Percentiles rank a stretch among this genome's conserved stretches.
These are phyloP conservation scores for Quercus cerris DNA, from an alignment of 306 rosid genomes.

Conservation along the genomic window DNA sequence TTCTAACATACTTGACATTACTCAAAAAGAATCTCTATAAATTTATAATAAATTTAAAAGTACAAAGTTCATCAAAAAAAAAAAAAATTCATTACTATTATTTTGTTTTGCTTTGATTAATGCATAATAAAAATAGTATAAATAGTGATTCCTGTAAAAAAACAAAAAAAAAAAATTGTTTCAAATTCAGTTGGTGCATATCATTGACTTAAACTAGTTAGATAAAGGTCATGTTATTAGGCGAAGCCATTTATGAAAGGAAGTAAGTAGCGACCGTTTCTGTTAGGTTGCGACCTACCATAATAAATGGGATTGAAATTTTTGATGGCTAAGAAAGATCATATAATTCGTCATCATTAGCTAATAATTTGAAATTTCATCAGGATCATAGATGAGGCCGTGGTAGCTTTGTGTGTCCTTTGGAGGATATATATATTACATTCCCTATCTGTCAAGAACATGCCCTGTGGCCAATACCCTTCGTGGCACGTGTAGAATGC, in stretches of 20 bases:
- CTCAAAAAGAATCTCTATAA: no score
- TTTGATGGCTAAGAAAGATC: conserved; percentile 24
- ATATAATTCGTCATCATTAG: conserved; percentile 23
- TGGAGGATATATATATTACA: neutral
- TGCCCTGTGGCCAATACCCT: no score
- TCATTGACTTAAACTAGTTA: conserved; percentile 21
- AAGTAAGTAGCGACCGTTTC: conserved; percentile 43
- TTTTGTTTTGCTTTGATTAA: no score
- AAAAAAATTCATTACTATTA: no score
- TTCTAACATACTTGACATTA: no score
- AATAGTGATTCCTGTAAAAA: no score
- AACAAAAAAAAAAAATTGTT: no score
- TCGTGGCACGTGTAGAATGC: no score
- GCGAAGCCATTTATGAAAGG: conserved; percentile 56
- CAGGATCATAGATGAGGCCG: conserved; percentile 37
- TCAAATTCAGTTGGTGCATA: neutral
- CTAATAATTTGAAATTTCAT: conserved; percentile 24
- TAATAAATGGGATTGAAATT: conserved; percentile 48
- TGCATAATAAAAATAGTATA: no score
- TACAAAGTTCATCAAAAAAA: neutral
- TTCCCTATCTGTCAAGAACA: no score
- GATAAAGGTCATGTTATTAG: conserved; percentile 30
- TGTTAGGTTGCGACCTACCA: conserved; percentile 60
- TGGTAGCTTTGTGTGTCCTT: neutral
- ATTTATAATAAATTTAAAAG: no score